These are phyloP conservation scores for Lasiodiplodia hormozganensis DNA, from an alignment of 2,329 filamentous ascomycete species.

Conservation along the genomic window DNA sequence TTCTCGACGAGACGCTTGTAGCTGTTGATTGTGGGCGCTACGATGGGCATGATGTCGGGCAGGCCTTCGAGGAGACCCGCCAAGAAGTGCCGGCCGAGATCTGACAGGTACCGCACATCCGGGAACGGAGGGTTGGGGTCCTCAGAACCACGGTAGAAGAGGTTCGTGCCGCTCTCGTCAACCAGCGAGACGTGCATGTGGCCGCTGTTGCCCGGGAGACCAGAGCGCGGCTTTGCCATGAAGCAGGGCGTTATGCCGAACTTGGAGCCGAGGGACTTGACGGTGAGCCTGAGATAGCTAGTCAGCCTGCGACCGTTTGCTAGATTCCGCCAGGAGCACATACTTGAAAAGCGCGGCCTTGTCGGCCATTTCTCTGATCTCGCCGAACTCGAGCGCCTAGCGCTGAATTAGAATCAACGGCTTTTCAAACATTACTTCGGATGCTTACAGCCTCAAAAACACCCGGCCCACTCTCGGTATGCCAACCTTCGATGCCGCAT, in stretches of 20 bases:
- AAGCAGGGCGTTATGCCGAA: conserved; percentile 96
- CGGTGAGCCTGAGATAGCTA: conserved; percentile 77
- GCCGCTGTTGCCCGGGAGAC: conserved; percentile 91
- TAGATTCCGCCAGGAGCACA: conserved; percentile 32
- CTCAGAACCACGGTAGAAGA: conserved; percentile 75
- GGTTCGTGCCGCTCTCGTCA: conserved; percentile 77
- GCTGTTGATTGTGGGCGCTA: conserved; percentile 94
- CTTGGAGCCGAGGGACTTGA: conserved; percentile 85
- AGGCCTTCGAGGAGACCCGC: conserved; percentile 88
- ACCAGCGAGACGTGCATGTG: conserved; percentile 95
- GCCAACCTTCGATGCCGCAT: conserved; percentile 91
- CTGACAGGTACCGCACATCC: conserved; percentile 81
- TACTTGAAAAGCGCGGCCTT: conserved; percentile 90
- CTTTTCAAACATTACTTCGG: not conserved
- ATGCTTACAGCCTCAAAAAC: conserved; percentile 83
- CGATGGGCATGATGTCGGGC: conserved; percentile 92
- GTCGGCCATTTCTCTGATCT: conserved; percentile 89
- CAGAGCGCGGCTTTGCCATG: conserved; percentile 95
- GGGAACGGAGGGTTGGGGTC: conserved; percentile 73
- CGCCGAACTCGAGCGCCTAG: conserved; percentile 82
- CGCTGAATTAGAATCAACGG: conserved; percentile 33
- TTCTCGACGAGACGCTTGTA: conserved; percentile 99
- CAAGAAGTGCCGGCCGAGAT: conserved; percentile 90
- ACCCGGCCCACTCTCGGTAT: conserved; percentile 91
- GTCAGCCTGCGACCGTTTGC: conserved; percentile 87